phyloP scores from a whole-genome alignment of 2,329 filamentous ascomycete genomes.

The Ascosphaera apis region DNA sequence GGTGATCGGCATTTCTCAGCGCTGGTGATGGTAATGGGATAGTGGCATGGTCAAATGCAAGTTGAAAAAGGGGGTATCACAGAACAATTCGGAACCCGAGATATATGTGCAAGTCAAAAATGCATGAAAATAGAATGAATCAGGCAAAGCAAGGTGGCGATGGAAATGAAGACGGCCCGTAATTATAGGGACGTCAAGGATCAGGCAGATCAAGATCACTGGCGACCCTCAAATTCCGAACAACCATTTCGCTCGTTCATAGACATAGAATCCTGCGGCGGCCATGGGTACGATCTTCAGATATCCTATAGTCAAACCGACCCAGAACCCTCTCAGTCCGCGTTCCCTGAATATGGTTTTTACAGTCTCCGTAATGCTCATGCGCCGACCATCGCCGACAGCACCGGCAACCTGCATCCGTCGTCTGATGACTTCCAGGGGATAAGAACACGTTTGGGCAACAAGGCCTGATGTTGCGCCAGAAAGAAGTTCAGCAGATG shows the following conservation, averaged over 20 bases:
- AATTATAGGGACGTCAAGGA: too few relatives aligned
- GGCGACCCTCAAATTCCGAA: conserved; percentile 35
- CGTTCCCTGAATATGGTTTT: conserved; percentile 50
- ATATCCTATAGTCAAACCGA: conserved; percentile 85
- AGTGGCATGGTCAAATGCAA: too few relatives aligned
- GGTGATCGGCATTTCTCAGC: too few relatives aligned
- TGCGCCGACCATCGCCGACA: conserved; percentile 64
- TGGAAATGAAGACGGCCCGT: not conserved
- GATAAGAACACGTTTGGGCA: conserved; percentile 81
- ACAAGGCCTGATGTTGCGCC: conserved; percentile 74
- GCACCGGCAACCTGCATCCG: conserved; percentile 94
- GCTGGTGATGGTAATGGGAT: too few relatives aligned
- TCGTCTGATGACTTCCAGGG: conserved; percentile 72
- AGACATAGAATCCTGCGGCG: conserved; percentile 47
- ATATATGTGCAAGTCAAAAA: not conserved
- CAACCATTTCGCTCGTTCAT: conserved; percentile 39
- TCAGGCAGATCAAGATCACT: not conserved
- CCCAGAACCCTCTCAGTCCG: conserved; percentile 66
- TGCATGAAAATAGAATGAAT: too few relatives aligned
- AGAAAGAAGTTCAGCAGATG: conserved; percentile 65
- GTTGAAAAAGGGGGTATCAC: not conserved
- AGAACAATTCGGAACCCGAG: not conserved
- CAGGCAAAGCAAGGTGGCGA: not conserved
- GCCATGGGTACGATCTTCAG: conserved; percentile 81
- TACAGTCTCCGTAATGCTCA: conserved; percentile 60